phyloP scores from a whole-genome alignment of 2,329 filamentous ascomycete species.

The Apiospora hydei region DNA sequence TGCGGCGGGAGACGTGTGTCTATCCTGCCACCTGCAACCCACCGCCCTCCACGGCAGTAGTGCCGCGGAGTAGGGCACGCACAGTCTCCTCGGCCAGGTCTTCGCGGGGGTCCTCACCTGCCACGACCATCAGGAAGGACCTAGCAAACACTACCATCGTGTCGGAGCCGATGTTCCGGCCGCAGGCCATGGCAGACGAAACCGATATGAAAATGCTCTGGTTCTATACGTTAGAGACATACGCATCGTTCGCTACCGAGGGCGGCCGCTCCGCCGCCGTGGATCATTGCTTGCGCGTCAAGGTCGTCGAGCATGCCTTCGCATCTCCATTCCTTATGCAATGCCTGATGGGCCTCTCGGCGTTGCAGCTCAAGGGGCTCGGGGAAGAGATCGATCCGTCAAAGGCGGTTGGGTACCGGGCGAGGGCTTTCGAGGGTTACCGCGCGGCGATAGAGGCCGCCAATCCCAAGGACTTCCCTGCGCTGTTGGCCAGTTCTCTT shows the following conservation, averaged over 20 bases:
- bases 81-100: slow-evolving; percentile 1
- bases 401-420: slow-evolving; percentile 53
- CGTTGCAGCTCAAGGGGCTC: slow-evolving; percentile 56
- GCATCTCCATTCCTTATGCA: slow-evolving; percentile 62
- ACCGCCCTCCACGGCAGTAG: slow-evolving; percentile 25
- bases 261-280: slow-evolving; percentile 44
- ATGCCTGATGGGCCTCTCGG: slow-evolving; percentile 58
- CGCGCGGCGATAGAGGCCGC: slow-evolving; percentile 57
- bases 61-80: not conserved
- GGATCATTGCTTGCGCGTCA: slow-evolving; percentile 53
- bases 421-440: slow-evolving; percentile 58
- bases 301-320: slow-evolving; percentile 59
- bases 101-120: slow-evolving; percentile 17
- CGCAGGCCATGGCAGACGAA: slow-evolving; percentile 43
- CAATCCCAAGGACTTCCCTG: slow-evolving; percentile 53
- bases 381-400: slow-evolving; percentile 47
- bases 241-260: slow-evolving; percentile 53
- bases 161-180: slow-evolving; percentile 46
- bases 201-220: slow-evolving; percentile 62
- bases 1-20: slow-evolving; percentile 56
- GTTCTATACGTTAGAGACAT: slow-evolving; percentile 60
- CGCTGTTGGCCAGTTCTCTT: slow-evolving; percentile 59
- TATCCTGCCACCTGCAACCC: slow-evolving; percentile 45
- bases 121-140: not conserved
- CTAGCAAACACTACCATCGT: slow-evolving; percentile 31